Conservation (phyloP, 176 grass and related monocot species). For the Bothriochloa decipiens region DNA sequence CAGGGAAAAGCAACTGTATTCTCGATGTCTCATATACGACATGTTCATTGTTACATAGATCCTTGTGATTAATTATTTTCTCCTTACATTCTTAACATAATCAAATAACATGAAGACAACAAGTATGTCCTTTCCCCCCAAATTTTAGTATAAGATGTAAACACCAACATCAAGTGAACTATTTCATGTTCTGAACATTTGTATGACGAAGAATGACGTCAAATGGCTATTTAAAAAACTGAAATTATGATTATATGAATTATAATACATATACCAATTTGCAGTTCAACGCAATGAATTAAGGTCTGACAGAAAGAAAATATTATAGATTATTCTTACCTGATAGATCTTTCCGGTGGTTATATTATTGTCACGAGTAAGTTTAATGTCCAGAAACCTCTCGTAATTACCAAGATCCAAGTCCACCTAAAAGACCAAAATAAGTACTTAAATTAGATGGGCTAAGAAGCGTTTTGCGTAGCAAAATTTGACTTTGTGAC, state of each 20-base stretch:
- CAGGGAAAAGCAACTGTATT: conserved; percentile 38
- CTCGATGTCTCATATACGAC: conserved; percentile 8
- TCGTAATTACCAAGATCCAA: conserved; percentile 83
- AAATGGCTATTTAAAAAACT: background rate
- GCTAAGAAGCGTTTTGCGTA: background rate
- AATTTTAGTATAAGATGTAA: conserved; percentile 21
- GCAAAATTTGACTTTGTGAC: conserved; percentile 26
- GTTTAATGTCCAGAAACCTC: conserved; percentile 75
- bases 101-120: conserved; percentile 31
- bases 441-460: conserved; percentile 15
- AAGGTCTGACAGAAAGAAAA: background rate
- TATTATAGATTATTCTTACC: conserved; percentile 26
- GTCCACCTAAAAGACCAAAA: conserved; percentile 58
- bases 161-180: conserved; percentile 11
- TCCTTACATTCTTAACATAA: conserved; percentile 10
- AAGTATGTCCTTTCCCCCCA: conserved; percentile 25
- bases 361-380: conserved; percentile 78
- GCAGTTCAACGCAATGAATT: background rate
- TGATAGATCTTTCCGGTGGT: conserved; percentile 84
- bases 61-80: background rate
- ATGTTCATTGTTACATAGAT: conserved; percentile 12
- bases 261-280: background rate
- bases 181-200: conserved; percentile 32
- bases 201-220: background rate
- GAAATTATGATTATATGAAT: background rate